Base-by-base conservation (phyloP, 2,329 filamentous ascomycete species). In the Colletotrichum sansevieriae region DNA sequence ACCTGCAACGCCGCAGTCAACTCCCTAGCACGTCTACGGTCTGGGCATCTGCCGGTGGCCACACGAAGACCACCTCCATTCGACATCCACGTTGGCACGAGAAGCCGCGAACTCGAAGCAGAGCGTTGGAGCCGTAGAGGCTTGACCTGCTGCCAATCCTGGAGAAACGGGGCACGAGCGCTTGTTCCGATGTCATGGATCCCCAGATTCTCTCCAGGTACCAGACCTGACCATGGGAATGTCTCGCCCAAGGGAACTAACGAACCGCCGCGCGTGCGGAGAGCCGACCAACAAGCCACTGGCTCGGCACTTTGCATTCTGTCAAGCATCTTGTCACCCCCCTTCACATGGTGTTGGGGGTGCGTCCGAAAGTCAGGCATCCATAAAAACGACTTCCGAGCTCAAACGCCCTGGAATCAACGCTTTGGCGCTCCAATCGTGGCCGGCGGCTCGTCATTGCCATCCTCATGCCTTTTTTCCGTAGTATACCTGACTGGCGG, bases 361-460 rank as follows among this genome's bases (percentile, higher is more conserved):
- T 22, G 35, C 49, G 39, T 20, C n/a, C 8, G 18, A n/a, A 11
- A 15, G 13, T 12, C 11, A 35, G 20, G 18, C 35, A 62, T n/a
- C 22, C 46, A 54, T 43, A 9, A 52, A 15, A 33, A 35, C 37
- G n/a, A 55, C 49, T 63, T 47, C 44, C 11, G 37, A 39, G n/a
- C 37, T 37, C 37, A 65, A 43, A 61, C 56, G 33, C 3, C 37
- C 20, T 15, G 22, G n/a, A n/a, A 15, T 43, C 25, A 15, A 43
- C 10, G 5, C 20, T 60, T 18, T 55, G 3, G 44, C 63, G 63
- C 63, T 65, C 63, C 55, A 65, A 65, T 60, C 55, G 39, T 33
- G 29, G 13, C 12, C 43, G 7, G 20, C 52, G 15, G 15, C 15
- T 47, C 22, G 12, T 33, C 41, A 35, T 25, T 47, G 41, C 3